Evolutionary conservation across 2,329 filamentous ascomycete genomes (phyloP).

Genomic region (Lachnellula subtilissima): DNA sequence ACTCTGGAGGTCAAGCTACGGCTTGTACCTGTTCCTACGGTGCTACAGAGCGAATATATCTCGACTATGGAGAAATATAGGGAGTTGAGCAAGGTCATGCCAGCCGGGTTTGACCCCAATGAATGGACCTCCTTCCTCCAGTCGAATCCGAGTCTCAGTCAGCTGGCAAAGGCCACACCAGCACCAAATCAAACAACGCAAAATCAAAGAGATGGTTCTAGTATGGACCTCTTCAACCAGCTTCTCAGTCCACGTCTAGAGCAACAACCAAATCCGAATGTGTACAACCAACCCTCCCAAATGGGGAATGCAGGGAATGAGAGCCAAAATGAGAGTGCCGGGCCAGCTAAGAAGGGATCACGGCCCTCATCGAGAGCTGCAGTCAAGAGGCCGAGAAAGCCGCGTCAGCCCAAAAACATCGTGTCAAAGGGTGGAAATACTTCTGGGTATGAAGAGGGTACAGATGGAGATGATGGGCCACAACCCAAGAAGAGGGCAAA

Average conservation of each 20-base stretch:
- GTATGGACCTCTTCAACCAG: constrained; percentile 38
- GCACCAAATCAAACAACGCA: constrained; percentile 1
- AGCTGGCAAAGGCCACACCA: constrained; percentile 22
- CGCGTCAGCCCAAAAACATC: constrained; percentile 11
- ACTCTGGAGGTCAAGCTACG: constrained; percentile 91
- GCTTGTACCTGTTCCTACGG: constrained; percentile 65
- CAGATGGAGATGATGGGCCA: constrained; percentile 38
- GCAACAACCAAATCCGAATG: constrained; percentile 15
- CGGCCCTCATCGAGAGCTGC: constrained; percentile 28
- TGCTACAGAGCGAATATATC: constrained; percentile 54
- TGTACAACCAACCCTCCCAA: constrained; percentile 15
- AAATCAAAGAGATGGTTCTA: constrained; percentile 25
- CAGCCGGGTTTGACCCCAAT: constrained; percentile 60
- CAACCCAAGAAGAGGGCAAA: constrained; percentile 69
- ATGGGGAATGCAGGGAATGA: constrained; percentile 13
- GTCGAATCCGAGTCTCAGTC: constrained; percentile 55
- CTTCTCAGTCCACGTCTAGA: constrained; percentile 29
- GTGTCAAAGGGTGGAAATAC: constrained; percentile 53
- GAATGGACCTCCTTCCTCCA: constrained; percentile 78
- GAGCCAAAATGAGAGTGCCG: constrained; percentile 9
- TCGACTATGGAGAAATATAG: constrained; percentile 57
- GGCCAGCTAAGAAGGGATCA: constrained; percentile 20
- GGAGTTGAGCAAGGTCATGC: constrained; percentile 51
- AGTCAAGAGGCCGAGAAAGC: constrained; percentile 25
- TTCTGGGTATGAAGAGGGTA: constrained; percentile 66